Evolutionary conservation across 2,329 filamentous ascomycete genomes (phyloP), one percentile per base, ranked within the genome.

Genomic region (Dactylellina sp.): DNA sequence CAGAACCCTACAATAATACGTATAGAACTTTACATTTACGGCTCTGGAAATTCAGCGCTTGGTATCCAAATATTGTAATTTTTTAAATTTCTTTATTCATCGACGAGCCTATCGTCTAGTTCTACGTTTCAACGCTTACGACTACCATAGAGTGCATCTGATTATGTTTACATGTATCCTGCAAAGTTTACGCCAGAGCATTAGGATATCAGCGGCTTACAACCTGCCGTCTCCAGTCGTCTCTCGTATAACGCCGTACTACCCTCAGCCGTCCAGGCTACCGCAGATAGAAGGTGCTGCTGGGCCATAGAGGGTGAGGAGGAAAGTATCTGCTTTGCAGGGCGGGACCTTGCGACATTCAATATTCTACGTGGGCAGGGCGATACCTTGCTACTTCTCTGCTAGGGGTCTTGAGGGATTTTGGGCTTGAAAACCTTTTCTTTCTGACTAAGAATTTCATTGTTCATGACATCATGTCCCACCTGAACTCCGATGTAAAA

Each of bases 341-440:
- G 70, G 70, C 70, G 61, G 52, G 50, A 74, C 70, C 70, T 74
- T 74, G 70, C 70, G 70, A 60, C 37, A 42, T 74, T 74, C 70
- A 74, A 74, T 74, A 62, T 66, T 74, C 55, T 66, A 74, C 70
- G 49, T 70, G 62, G 70, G 70, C 70, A 74, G 70, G 70, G 70
- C 70, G 70, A 35, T 57, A 74, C 70, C 70, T 74, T 74, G 70
- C 70, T 74, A 74, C 70, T 74, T 74, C 70, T 74, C 70, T 74
- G 70, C 70, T 20, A 74, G 70, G 62, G 57, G 50, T 44, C 14
- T 16, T 28, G 40, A 32, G 47, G 28, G 46, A 12, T 7, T 28
- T 49, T 28, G 35, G 61, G 52, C 32, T 46, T 28, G 32, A 64
- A 62, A 74, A 66, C 70, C 61, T 74, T 53, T 11, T 24, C 24